Base-by-base conservation (phyloP, 768 basidiomycete species). In the Boletus bicolor region DNA sequence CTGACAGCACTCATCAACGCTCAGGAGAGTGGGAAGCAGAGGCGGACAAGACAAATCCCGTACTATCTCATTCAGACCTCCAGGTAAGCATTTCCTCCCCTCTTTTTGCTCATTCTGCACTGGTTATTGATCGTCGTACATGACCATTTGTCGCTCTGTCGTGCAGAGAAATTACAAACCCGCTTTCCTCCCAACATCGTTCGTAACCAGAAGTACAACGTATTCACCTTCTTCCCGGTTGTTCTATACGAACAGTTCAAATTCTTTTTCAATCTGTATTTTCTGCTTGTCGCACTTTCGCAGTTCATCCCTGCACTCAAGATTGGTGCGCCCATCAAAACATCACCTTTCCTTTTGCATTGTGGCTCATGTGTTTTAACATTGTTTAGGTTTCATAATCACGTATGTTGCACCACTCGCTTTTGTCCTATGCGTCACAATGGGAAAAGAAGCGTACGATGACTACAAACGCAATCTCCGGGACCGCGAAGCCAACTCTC, bases 231-330 rank as follows among this genome's bases (percentile, higher is more conserved):
- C 78, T 82, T 99, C 10, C 97, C 97, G 4, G 83, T 98, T 61
- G 95, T 98, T 44, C 84, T 98, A 70, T 98, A 98, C 72, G 95
- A 98, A 71, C 96, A 98, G 71, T 99, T 98, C 87, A 98, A 98
- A 73, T 98, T 96, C 79, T 99, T 99, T 78, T 98, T 97, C 84
- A 99, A 98, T 69, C 80, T 98, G 7, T 99, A 98, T 73, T 99
- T 99, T 69, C 83, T 98, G 11, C 86, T 98, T 24, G 97, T 99
- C 37, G 97, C 97, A 0, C 79, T 98, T 8, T 93, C 91, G 9
- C 97, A 98, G 72, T 97, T 99, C 68, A 76, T 99, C 17, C 97
- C 97, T 14, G 90, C 94, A 0, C 82, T 99, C 56, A 94, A 93
- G 76, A 99, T 97, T 56, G 95, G 94, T 93, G 50, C 44, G 83